Evolutionary conservation across 805 yeast genomes (phyloP), one percentile per base, ranked within the genome.

Genomic region (Pichia scutulata): DNA sequence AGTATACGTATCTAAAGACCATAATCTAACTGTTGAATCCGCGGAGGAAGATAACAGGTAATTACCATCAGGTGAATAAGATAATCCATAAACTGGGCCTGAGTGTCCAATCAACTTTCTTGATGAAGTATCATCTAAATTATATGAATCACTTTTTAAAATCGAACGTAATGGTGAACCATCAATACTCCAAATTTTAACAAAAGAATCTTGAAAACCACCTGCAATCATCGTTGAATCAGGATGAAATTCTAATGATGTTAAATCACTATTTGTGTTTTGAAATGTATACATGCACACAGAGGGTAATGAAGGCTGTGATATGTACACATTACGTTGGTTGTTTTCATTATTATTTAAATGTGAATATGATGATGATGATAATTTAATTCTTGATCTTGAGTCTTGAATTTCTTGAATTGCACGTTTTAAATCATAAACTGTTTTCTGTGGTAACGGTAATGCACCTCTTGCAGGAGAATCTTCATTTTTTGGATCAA

Each of bases 211-310:
- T 59, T 88, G 89, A 62, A 93, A 93, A 10, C 99, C 98, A 33
- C 90, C 96, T 2, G 97, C 97, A 28, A 88, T 84, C 55, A 89
- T 60, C 22, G 90, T 81, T 18, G 92, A 81, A 66, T 92, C 97
- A 48, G 84, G 86, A 60, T 92, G 89, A 71, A 92, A 92, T 55
- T 83, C 86, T 44, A 92, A 64, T 46, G 89, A 80, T n/a, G 95
- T 86, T 75, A 93, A 72, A 54, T 86, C 95, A 56, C 85, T 84
- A 63, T 88, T 84, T 12, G 97, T 87, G 68, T 93, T 93, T 72
- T 93, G 99, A 71, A 93, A 90, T 1, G 98, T 92, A 71, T 93
- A 93, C 96, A 92, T 88, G 68, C 98, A 93, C 36, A 92, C 96
- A 50, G 95, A 86, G 22, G 99, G 99, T 24, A 92, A 78, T 22